Evolutionary conservation across 257 asterid species (phyloP).

Genomic region (Penstemon newberryi): DNA sequence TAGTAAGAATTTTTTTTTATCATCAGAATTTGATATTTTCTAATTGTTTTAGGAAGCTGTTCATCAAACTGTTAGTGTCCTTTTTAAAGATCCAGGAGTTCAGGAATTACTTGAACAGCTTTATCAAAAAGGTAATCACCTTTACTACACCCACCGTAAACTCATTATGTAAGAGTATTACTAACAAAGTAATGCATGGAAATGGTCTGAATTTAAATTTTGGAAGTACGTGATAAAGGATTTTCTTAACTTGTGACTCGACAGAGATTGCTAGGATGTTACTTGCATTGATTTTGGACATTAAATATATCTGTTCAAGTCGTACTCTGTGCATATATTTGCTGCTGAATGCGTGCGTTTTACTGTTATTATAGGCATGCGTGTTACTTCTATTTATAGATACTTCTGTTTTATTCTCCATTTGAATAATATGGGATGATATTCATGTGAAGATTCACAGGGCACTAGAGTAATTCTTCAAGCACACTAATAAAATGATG

Average conservation of each 20-base stretch:
- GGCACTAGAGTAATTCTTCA: neutral
- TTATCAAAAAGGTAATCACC: constrained; percentile 75
- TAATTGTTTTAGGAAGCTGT: constrained; percentile 75
- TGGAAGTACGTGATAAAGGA: neutral
- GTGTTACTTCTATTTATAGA: neutral
- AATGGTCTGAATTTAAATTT: constrained; percentile 1
- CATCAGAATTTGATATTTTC: constrained; percentile 20
- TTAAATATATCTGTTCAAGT: neutral
- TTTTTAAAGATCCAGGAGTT: constrained; percentile 99
- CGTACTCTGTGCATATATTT: neutral
- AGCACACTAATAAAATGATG: neutral
- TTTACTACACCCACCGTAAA: constrained; percentile 6
- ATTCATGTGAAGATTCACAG: neutral
- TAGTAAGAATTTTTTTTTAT: constrained; percentile 14
- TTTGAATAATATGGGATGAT: neutral
- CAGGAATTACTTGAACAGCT: constrained; percentile 90
- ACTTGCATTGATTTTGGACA: neutral
- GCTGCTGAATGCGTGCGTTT: neutral
- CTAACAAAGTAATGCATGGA: constrained; percentile 17
- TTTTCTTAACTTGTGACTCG: constrained; percentile 2
- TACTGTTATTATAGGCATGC: neutral
- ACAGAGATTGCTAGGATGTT: neutral
- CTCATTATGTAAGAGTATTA: constrained; percentile 18
- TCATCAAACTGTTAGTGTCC: constrained; percentile 89
- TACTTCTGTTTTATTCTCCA: constrained; percentile 4